Conservation (phyloP, 306 rosid species). For the Crotalaria pallida region DNA sequence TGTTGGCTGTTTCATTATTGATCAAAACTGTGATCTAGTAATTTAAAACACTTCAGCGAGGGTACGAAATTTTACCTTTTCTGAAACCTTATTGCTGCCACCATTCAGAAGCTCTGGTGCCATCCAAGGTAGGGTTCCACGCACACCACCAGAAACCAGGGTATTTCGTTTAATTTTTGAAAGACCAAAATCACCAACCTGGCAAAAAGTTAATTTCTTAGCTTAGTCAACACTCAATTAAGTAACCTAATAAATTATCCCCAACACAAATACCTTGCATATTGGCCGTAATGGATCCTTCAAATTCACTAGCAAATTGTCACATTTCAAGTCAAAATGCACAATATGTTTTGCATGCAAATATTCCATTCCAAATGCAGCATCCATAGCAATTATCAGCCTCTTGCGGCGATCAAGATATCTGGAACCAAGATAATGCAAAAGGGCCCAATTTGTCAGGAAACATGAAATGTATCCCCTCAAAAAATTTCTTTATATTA, state of each 20-base stretch:
- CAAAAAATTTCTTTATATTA: neutral
- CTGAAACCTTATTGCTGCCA: conserved; percentile 88
- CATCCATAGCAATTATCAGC: conserved; percentile 90
- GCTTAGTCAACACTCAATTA: neutral
- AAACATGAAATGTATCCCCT: neutral
- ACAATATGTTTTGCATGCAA: conserved; percentile 90
- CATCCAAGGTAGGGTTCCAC: conserved; percentile 98
- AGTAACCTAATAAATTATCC: neutral
- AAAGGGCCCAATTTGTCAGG: neutral
- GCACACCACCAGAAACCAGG: conserved; percentile 90
- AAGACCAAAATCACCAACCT: conserved; percentile 97
- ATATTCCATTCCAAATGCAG: conserved; percentile 98
- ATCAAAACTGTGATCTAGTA: neutral
- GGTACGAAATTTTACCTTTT: conserved; percentile 50
- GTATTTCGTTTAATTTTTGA: conserved; percentile 91
- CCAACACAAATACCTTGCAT: conserved; percentile 60
- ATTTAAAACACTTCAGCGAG: neutral
- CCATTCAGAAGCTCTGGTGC: conserved; percentile 92
- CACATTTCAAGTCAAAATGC: conserved; percentile 93
- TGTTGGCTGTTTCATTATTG: neutral
- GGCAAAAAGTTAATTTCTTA: conserved; percentile 7
- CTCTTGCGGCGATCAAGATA: conserved; percentile 86
- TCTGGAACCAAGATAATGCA: conserved; percentile 37
- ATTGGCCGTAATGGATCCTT: conserved; percentile 85
- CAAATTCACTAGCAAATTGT: conserved; percentile 85